Evolutionary conservation across 257 asterid genomes (phyloP), one percentile per base, ranked within the genome.

Genomic region (Solanum appendiculatum): DNA sequence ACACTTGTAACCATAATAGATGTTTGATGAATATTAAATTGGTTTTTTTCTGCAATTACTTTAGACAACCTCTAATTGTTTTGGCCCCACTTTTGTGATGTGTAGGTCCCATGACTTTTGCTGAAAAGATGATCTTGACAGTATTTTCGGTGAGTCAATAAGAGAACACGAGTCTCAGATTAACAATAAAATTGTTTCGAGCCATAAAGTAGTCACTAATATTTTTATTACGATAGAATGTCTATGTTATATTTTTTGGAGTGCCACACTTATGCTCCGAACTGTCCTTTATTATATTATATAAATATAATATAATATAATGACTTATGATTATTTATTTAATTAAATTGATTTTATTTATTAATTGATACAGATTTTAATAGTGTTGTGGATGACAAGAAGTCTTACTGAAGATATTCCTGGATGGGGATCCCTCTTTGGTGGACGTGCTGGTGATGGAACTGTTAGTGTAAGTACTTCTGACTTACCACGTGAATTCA

Each of bases 321-420:
- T 29, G 56, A 56, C 36, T 48, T 6, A 3, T 56, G 27, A 33
- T 13, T 11, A 29, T 16, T 2, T 70, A 9, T 18, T 72, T 16
- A 9, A 33, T 72, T 69, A 21, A 46, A 82, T 77, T 44, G 8
- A n/a, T 3, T 20, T 74, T 54, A 29, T 39, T 25, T 23, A 7
- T 29, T 36, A 3, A 44, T 88, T 51, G 15, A 1, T 56, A 64
- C 91, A 96, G 99, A 85, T 86, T 34, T 77, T 95, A 66, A 89
- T 96, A 86, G 86, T 94, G 36, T 25, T 96, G 92, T 96, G 98
- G 99, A 96, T 96, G 98, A 95, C 99, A 16, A 93, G 99, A 91
- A 93, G 89, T 91, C 89, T 96, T 78, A 96, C 99, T 2, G 99
- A 96, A 33, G 98, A 96, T 87, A 91, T 90, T 23, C 98, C 98